Conservation (phyloP, 176 grass and related monocot genomes). For the Dactylis glomerata region DNA sequence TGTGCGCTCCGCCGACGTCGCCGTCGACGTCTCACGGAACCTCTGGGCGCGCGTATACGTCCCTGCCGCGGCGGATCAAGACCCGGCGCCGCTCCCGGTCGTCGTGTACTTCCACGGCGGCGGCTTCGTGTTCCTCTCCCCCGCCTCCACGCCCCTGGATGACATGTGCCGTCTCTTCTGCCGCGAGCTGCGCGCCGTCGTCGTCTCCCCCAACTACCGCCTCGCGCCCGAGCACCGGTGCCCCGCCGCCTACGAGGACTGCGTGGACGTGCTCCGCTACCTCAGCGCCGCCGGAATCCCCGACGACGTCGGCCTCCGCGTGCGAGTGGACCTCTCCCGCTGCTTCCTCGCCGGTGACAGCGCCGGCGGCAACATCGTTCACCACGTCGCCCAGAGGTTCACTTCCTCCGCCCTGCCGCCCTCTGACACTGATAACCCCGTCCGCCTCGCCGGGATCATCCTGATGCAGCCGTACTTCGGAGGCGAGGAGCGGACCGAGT, state of each 20-base stretch:
- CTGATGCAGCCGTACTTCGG: too few relatives aligned
- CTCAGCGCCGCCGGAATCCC: too few relatives aligned
- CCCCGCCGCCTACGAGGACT: constrained; percentile 32
- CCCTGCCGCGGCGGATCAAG: not conserved
- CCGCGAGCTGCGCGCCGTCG: too few relatives aligned
- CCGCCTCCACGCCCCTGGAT: not conserved
- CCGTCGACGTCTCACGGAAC: not conserved
- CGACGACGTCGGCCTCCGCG: not conserved
- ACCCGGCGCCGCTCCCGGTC: too few relatives aligned
- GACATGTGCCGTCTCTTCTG: constrained; percentile 23
- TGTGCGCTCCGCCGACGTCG: not conserved
- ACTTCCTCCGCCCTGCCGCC: too few relatives aligned
- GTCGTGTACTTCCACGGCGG: too few relatives aligned
- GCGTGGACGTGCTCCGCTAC: too few relatives aligned
- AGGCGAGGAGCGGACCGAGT: constrained; percentile 9
- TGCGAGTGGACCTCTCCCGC: not conserved
- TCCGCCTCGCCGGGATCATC: too few relatives aligned
- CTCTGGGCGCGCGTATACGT: not conserved
- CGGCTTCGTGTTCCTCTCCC: constrained; percentile 6
- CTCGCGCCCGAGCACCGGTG: constrained; percentile 51
- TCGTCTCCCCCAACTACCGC: constrained; percentile 12
- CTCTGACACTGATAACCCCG: too few relatives aligned
- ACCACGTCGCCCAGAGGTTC: too few relatives aligned
- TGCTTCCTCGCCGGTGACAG: constrained; percentile 18
- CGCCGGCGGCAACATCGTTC: constrained; percentile 23